Conservation (phyloP, 495 filamentous ascomycete species). For the Aspergillus haitiensis region DNA sequence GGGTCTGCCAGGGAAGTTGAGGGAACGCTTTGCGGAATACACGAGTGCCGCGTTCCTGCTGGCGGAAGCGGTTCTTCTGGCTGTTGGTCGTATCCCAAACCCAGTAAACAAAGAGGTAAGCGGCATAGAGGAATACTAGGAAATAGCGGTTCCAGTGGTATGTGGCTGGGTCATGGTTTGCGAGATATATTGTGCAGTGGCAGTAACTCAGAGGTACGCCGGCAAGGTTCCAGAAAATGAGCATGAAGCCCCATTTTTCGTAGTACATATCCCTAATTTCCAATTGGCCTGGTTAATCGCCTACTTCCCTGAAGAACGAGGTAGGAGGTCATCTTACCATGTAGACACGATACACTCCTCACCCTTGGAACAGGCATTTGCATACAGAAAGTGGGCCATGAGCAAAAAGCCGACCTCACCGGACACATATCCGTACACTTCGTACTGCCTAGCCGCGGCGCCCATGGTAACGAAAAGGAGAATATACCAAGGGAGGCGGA, state of each 20-base stretch:
- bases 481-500: slow-evolving; percentile 95
- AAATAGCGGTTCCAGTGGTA: slow-evolving; percentile 77
- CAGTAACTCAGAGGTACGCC: slow-evolving; percentile 96
- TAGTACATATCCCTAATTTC: slow-evolving; percentile 88
- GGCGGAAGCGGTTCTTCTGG: slow-evolving; percentile 94
- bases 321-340: slow-evolving; percentile 55
- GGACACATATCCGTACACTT: slow-evolving; percentile 85
- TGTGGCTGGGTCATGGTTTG: slow-evolving; percentile 76
- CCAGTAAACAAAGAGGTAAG: slow-evolving; percentile 87
- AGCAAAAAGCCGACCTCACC: slow-evolving; percentile 85
- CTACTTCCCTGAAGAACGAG: background rate
- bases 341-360: slow-evolving; percentile 93
- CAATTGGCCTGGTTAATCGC: slow-evolving; percentile 1
- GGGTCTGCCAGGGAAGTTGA: slow-evolving; percentile 84
- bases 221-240: slow-evolving; percentile 99
- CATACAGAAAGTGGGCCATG: slow-evolving; percentile 93
- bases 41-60: slow-evolving; percentile 72
- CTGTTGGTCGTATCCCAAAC: slow-evolving; percentile 89
- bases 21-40: slow-evolving; percentile 81
- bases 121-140: slow-evolving; percentile 62
- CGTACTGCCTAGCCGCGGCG: slow-evolving; percentile 83
- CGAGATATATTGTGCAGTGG: slow-evolving; percentile 93
- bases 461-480: slow-evolving; percentile 76
- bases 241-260: slow-evolving; percentile 99
- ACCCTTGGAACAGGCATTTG: slow-evolving; percentile 94